phyloP scores from a whole-genome alignment of 1,139 yeast genomes.

The Groenewaldozyma auringiensis region DNA sequence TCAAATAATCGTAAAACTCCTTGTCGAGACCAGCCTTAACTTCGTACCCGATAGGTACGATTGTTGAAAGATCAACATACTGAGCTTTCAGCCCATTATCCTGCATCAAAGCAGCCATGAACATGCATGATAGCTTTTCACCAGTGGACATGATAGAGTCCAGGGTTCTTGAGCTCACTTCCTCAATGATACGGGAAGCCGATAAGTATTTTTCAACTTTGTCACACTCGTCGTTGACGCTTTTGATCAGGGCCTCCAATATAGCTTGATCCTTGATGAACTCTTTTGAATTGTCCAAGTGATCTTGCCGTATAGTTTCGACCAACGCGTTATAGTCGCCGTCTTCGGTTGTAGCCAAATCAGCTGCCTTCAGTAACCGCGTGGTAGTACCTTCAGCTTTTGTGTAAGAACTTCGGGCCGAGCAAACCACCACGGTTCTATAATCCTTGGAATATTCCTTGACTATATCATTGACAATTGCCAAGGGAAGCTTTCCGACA shows the following conservation, averaged over 20 bases:
- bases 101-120: constrained; percentile 76
- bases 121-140: constrained; percentile 83
- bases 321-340: constrained; percentile 36
- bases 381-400: constrained; percentile 95
- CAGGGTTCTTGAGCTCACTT: constrained; percentile 77
- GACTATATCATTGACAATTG: constrained; percentile 78
- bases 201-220: constrained; percentile 61
- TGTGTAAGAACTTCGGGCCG: constrained; percentile 86
- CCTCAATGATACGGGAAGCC: constrained; percentile 89
- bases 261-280: constrained; percentile 43
- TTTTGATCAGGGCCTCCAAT: constrained; percentile 42
- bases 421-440: constrained; percentile 91
- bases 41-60: constrained; percentile 39
- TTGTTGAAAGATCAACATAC: constrained; percentile 69
- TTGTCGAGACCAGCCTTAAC: constrained; percentile 43
- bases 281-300: constrained; percentile 59
- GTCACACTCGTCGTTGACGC: constrained; percentile 57
- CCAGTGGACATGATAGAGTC: constrained; percentile 92
- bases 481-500: constrained; percentile 85
- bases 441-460: constrained; percentile 51
- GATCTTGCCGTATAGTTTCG: constrained; percentile 66
- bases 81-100: constrained; percentile 71
- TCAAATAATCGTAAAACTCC: constrained; percentile 53
- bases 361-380: constrained; percentile 65
- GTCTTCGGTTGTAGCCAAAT: constrained; percentile 51